Percentiles rank a stretch among this genome's conserved stretches.
phyloP scores from a whole-genome alignment of 2,329 filamentous ascomycete genomes.

The Elsinoe batatas region DNA sequence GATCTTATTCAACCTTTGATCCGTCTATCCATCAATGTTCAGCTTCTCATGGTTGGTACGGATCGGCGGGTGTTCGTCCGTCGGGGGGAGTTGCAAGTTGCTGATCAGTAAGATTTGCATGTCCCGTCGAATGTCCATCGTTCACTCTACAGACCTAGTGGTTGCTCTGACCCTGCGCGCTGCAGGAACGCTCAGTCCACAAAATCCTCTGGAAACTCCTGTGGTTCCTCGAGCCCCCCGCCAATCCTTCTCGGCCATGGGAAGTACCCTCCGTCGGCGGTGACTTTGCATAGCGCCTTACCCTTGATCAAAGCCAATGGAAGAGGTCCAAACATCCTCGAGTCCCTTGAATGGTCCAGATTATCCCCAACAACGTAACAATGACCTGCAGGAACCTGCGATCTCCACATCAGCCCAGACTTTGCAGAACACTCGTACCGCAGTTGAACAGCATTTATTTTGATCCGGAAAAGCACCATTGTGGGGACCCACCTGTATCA shows the following conservation, averaged over 20 bases:
- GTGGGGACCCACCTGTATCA: conserved; percentile 52
- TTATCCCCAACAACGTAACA: conserved; percentile 91
- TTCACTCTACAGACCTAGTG: too few relatives aligned
- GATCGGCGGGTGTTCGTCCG: too few relatives aligned
- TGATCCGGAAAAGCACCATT: background rate
- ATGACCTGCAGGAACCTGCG: conserved; percentile 77
- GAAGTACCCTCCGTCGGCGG: conserved; percentile 12
- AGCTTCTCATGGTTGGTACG: too few relatives aligned
- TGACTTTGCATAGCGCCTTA: conserved; percentile 54
- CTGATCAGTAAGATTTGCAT: too few relatives aligned
- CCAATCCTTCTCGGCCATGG: conserved; percentile 13
- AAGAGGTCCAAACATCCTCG: conserved; percentile 73
- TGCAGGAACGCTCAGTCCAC: conserved; percentile 12
- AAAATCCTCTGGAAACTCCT: conserved; percentile 16
- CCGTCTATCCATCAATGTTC: too few relatives aligned
- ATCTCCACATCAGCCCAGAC: background rate
- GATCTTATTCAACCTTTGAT: too few relatives aligned
- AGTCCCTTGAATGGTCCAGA: conserved; percentile 72
- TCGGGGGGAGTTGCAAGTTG: too few relatives aligned
- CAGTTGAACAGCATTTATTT: background rate
- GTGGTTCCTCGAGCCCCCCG: conserved; percentile 13
- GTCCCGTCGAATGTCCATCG: too few relatives aligned
- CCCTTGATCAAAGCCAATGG: conserved; percentile 76
- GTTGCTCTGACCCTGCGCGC: too few relatives aligned
- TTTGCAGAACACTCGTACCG: background rate